A percentile compares a stretch with the other conserved stretches of the same genome.
These are phyloP conservation scores for Neoboletus brunneissimus DNA, from an alignment of 768 basidiomycete species.

Conservation along the genomic window DNA sequence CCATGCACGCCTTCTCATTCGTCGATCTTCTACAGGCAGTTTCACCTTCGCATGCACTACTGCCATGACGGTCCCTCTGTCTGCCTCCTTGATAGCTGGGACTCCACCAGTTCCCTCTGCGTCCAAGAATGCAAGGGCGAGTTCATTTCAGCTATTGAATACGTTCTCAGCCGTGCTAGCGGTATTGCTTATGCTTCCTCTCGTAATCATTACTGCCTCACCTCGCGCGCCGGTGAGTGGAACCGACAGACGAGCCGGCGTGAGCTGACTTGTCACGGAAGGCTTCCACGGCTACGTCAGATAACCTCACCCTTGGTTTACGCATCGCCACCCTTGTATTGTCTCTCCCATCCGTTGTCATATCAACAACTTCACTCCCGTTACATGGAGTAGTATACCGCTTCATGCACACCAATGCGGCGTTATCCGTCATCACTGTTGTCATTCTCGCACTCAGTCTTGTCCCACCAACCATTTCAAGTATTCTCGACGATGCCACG, in stretches of 20 bases:
- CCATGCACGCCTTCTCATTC: slow-evolving; percentile 1
- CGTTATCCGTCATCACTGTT: slow-evolving; percentile 41
- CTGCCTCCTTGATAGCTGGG: slow-evolving; percentile 52
- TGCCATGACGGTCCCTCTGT: slow-evolving; percentile 61
- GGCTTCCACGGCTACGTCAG: slow-evolving; percentile 1
- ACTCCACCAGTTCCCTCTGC: slow-evolving; percentile 4
- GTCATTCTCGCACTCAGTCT: slow-evolving; percentile 45
- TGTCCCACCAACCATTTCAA: slow-evolving; percentile 38
- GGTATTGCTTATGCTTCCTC: slow-evolving; percentile 52
- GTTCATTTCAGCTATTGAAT: slow-evolving; percentile 60
- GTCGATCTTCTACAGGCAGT: slow-evolving; percentile 39
- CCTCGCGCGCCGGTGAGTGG: slow-evolving; percentile 40
- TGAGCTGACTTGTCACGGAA: slow-evolving; percentile 13
- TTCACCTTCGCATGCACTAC: slow-evolving; percentile 66
- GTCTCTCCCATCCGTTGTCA: slow-evolving; percentile 56
- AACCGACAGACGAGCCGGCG: slow-evolving; percentile 23
- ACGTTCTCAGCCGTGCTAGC: slow-evolving; percentile 48
- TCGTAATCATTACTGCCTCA: slow-evolving; percentile 51
- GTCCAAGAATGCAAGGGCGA: slow-evolving; percentile 44
- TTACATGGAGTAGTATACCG: slow-evolving; percentile 44
- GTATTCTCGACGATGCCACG: slow-evolving; percentile 45
- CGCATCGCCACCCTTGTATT: slow-evolving; percentile 53
- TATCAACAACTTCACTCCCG: slow-evolving; percentile 53
- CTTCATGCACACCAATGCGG: slow-evolving; percentile 40
- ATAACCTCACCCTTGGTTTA: slow-evolving; percentile 34